These are phyloP conservation scores for Leishmania mexicana DNA, from an alignment of 208 protist genomes.

Conservation along the genomic window DNA sequence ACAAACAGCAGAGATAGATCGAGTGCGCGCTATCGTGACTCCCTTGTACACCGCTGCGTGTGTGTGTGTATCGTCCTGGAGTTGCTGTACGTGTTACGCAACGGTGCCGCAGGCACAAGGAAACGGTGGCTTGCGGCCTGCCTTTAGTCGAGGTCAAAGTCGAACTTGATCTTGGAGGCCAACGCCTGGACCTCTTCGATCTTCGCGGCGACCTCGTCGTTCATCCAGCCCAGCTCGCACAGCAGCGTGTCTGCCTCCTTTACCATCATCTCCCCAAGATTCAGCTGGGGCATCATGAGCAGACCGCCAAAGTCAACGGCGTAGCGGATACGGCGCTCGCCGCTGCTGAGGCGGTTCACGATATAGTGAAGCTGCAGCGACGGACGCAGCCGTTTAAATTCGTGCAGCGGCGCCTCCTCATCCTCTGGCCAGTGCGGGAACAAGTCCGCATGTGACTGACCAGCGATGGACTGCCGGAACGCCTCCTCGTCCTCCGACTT, in stretches of 20 bases:
- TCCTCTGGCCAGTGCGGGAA: constrained; percentile 77
- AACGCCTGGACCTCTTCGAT: constrained; percentile 57
- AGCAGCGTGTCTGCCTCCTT: constrained; percentile 73
- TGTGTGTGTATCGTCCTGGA: too few species aligned
- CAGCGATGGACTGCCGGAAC: constrained; percentile 12
- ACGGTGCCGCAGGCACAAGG: background rate
- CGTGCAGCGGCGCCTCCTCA: constrained; percentile 61
- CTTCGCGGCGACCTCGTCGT: constrained; percentile 49
- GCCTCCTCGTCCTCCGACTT: constrained; percentile 52
- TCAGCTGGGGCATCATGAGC: constrained; percentile 88
- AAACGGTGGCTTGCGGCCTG: background rate
- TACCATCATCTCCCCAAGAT: constrained; percentile 80
- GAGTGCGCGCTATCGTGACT: background rate
- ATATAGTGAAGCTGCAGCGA: constrained; percentile 72
- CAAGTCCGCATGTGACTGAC: constrained; percentile 40
- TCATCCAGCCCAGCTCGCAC: constrained; percentile 75
- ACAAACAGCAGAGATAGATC: background rate
- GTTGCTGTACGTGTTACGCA: background rate
- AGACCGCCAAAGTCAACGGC: constrained; percentile 79
- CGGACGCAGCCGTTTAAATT: constrained; percentile 53
- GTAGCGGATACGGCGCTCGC: constrained; percentile 76
- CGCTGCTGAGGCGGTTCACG: constrained; percentile 71
- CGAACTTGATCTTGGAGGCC: constrained; percentile 65
- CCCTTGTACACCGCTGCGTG: background rate
- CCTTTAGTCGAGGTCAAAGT: constrained; percentile 81